Base-by-base conservation (phyloP, 768 basidiomycete species). In the Phylloporus sp. region DNA sequence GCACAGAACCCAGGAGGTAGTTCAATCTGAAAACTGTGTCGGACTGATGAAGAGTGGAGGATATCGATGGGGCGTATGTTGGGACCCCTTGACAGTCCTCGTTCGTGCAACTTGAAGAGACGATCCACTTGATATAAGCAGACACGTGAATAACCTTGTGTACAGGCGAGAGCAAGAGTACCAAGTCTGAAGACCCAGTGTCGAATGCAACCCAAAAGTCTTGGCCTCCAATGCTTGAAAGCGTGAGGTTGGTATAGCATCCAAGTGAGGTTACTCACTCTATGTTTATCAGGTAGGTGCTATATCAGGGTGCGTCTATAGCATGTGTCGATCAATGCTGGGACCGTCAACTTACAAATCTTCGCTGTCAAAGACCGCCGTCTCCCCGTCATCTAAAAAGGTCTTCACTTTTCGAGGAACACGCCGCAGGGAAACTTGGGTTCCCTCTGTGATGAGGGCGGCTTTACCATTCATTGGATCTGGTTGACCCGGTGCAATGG, bases 161-260 rank as follows among this genome's bases (percentile, higher is more conserved):
- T 11, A 49, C 12, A 42, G 36, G 23, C 28, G 31, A 42, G 38
- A 53, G 49, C 22, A 46, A 45, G 29, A 59, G 41, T 56, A 80
- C 80, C 56, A 83, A 58, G 60, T 82, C 81, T 1, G 82, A 75
- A 4, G 80, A 83, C 43, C 81, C 81, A 8, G 81, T 82, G 59
- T 82, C 80, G 26, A 81, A 65, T 5, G 79, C 72, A 20, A 76
- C 68, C 60, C 69, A 68, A 50, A 81, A 73, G 35, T 65, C 53
- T 59, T 77, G 75, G 4, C 67, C 70, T 41, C 75, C 76, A 40
- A 78, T 64, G 29, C 75, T 79, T 50, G 8, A 44, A 26, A 49
- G 31, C 11, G 42, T 63, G 50, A 38, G 49, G 31, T 22, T 27
- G 31, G 24, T 40, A 26, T 16, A 38, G 20, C n/a, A 44, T 34